phyloP scores from a whole-genome alignment of 768 basidiomycete species.

The Leucosporidium creatinivorum region DNA sequence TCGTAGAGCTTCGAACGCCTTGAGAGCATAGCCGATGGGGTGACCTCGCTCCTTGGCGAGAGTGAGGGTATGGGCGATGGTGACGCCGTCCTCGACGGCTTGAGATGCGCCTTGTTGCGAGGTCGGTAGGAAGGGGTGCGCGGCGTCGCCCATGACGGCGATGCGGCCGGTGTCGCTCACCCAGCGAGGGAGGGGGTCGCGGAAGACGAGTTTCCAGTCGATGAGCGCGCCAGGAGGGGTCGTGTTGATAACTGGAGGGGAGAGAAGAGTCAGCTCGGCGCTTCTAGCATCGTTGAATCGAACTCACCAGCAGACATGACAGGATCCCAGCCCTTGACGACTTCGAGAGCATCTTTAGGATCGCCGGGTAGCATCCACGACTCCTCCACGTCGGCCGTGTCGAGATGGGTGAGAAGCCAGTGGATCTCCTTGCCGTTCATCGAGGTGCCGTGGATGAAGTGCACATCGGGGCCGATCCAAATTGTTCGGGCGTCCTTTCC shows the following conservation, averaged over 20 bases:
- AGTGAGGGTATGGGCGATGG: slow-evolving; percentile 34
- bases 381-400: slow-evolving; percentile 19
- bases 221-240: slow-evolving; percentile 8
- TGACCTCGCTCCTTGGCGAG: slow-evolving; percentile 30
- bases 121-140: slow-evolving; percentile 34
- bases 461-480: slow-evolving; percentile 21
- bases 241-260: not conserved
- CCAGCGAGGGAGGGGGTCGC: slow-evolving; percentile 38
- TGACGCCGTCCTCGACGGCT: slow-evolving; percentile 37
- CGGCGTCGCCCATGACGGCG: slow-evolving; percentile 7
- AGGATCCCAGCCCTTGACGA: slow-evolving; percentile 18
- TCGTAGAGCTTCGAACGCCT: slow-evolving; percentile 11
- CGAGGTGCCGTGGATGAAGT: slow-evolving; percentile 17
- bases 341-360: slow-evolving; percentile 17
- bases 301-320: slow-evolving; percentile 4
- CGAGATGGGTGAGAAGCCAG: slow-evolving; percentile 19
- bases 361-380: slow-evolving; percentile 15
- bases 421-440: slow-evolving; percentile 17
- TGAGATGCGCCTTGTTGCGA: slow-evolving; percentile 37
- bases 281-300: too few species aligned
- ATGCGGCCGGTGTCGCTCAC: slow-evolving; percentile 14
- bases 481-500: slow-evolving; percentile 5
- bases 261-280: not conserved
- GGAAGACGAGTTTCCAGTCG: slow-evolving; percentile 39
- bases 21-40: slow-evolving; percentile 11